Evolutionary conservation across 129 eudicot genomes (phyloP).

Genomic region (Helichrysum umbraculigerum): DNA sequence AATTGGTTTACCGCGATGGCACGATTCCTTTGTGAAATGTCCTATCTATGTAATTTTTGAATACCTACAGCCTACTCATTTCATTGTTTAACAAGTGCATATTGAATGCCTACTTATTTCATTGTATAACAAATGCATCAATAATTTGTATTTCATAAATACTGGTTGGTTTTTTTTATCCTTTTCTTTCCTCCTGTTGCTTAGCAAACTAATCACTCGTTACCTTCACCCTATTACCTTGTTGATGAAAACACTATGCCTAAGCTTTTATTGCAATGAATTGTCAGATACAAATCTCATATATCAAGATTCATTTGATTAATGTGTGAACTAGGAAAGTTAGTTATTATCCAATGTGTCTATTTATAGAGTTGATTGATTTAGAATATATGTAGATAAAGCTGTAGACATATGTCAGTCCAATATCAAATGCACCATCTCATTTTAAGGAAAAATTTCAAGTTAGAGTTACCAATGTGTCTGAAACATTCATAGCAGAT

Average conservation of each 20-base stretch:
- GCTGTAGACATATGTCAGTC: neutral
- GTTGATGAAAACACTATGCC: no score
- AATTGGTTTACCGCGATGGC: neutral
- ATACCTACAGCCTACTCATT: neutral
- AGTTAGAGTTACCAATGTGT: neutral
- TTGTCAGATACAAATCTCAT: neutral
- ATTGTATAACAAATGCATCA: neutral
- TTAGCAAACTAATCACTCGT: conserved; percentile 4
- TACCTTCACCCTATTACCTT: neutral
- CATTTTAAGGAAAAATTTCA: neutral
- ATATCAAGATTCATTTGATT: conserved; percentile 2
- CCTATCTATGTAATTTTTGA: neutral
- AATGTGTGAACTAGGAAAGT: conserved; percentile 1
- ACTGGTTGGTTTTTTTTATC: neutral
- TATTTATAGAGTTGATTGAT: neutral
- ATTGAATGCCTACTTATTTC: neutral
- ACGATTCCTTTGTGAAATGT: neutral
- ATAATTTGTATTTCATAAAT: neutral
- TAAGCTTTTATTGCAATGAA: neutral
- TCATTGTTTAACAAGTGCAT: neutral
- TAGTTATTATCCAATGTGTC: neutral
- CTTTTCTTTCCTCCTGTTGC: neutral
- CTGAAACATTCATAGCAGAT: neutral
- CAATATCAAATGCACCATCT: neutral
- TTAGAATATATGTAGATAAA: neutral